These are phyloP conservation scores for Colletotrichum orchidophilum DNA, from an alignment of 2,329 filamentous ascomycete genomes.

Conservation along the genomic window DNA sequence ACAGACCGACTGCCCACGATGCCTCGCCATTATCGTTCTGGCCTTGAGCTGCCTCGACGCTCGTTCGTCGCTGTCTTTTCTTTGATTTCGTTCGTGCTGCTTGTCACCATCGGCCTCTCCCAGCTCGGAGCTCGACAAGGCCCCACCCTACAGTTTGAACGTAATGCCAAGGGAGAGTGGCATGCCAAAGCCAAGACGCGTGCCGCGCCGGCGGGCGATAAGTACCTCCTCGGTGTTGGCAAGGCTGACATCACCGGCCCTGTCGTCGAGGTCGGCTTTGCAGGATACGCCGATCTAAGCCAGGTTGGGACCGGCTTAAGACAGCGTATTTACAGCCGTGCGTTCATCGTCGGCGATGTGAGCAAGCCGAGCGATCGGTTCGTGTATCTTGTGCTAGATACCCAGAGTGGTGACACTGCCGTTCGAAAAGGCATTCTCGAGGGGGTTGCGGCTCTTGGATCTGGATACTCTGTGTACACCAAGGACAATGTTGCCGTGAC, in stretches of 20 bases:
- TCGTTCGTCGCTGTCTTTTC: constrained; percentile 28
- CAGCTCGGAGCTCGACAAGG: neutral
- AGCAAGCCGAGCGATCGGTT: constrained; percentile 75
- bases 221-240: constrained; percentile 64
- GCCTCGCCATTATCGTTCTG: constrained; percentile 19
- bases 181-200: constrained; percentile 29
- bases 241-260: constrained; percentile 74
- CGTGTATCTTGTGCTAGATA: constrained; percentile 88
- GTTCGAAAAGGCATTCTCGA: constrained; percentile 87
- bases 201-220: constrained; percentile 43
- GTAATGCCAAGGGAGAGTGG: constrained; percentile 13
- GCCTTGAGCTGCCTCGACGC: constrained; percentile 22
- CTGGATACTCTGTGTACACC: constrained; percentile 78
- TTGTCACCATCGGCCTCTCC: constrained; percentile 22
- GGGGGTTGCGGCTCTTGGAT: constrained; percentile 73
- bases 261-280: constrained; percentile 89
- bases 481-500: constrained; percentile 88
- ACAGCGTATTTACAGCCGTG: constrained; percentile 87
- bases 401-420: constrained; percentile 88
- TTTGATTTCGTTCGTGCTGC: constrained; percentile 24
- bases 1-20: neutral
- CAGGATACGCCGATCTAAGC: constrained; percentile 88
- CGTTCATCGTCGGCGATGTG: constrained; percentile 84
- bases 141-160: constrained; percentile 12
- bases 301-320: constrained; percentile 86